Base-by-base conservation (phyloP, 1,284 basidiomycete genomes). In the Naganishia albida region DNA sequence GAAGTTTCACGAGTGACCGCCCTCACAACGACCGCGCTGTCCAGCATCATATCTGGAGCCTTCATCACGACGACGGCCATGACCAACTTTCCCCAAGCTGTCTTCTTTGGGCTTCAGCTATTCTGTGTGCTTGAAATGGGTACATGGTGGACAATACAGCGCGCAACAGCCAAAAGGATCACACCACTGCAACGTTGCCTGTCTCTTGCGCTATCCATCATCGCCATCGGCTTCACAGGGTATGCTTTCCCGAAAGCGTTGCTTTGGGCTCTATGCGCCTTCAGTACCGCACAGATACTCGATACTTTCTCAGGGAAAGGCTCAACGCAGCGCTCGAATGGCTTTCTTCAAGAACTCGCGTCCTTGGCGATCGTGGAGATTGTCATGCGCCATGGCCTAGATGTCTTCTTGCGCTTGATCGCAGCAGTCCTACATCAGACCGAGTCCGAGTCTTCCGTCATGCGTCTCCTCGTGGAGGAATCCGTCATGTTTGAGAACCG, bases 51-150 rank as follows among this genome's bases (percentile, higher is more conserved):
- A 56, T 84, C 89, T 52, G 91, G 91, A 16, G 87, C 90, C 6
- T 82, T 93, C 65, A 86, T 95, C 70, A 91, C 91, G 26, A 85
- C 90, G 52, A 87, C 86, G 20, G 88, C 90, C 4, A 87, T 94
- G 67, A 85, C 94, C 73, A 96, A 95, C 77, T 94, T 93, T 78
- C 91, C 90, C 3, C 85, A 94, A 20, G 88, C 91, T 0, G 85
- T 87, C 34, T 77, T 83, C 8, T 82, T 92, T 8, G 86, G 88
- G 0, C 75, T 86, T 42, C 40, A 42, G 25, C 39, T 46, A 34
- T 65, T 40, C 30, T 23, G 26, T 38, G 51, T 34, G 28, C 50
- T 52, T 48, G 63, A 51, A 28, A 3, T 40, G 46, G 51, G 42
- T 13, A 46, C 50, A 23, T 38, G 40, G 56, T 60, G 56, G 56